Percentiles rank a stretch among this genome's conserved stretches.
These are phyloP conservation scores for Acmispon strigosus DNA, from an alignment of 306 rosid genomes.

Conservation along the genomic window DNA sequence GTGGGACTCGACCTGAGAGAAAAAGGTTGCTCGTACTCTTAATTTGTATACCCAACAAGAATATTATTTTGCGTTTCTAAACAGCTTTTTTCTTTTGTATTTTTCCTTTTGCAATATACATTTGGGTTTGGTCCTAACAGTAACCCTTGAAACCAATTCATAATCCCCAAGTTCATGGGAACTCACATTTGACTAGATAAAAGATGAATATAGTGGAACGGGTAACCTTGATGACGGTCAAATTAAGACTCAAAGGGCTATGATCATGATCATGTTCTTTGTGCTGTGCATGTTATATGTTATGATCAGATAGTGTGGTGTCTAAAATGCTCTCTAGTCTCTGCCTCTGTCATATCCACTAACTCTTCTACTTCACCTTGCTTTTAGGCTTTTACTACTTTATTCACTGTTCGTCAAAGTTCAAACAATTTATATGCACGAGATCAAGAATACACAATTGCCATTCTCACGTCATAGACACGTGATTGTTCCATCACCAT, in stretches of 20 bases:
- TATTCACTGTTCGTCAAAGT: slow-evolving; percentile 3
- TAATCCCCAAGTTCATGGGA: slow-evolving; percentile 33
- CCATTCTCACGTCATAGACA: slow-evolving; percentile 26
- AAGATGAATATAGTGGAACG: neutral
- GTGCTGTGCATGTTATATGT: slow-evolving; percentile 18
- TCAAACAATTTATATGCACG: neutral
- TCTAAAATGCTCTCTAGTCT: neutral
- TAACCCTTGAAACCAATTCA: slow-evolving; percentile 13
- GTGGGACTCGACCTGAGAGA: slow-evolving; percentile 12
- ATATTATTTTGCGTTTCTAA: neutral
- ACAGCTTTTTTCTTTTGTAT: slow-evolving; percentile 1
- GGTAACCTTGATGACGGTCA: slow-evolving; percentile 16
- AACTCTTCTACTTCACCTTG: slow-evolving; percentile 1
- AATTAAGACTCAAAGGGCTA: slow-evolving; percentile 4
- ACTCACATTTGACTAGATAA: slow-evolving; percentile 31
- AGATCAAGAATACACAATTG: neutral
- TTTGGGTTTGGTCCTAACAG: slow-evolving; percentile 15
- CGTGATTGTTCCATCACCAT: slow-evolving; percentile 40
- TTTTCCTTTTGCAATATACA: neutral
- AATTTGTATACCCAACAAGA: slow-evolving; percentile 10
- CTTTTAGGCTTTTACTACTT: slow-evolving; percentile 27
- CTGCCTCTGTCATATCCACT: slow-evolving; percentile 21
- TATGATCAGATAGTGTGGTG: slow-evolving; percentile 20
- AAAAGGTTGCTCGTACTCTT: slow-evolving; percentile 8
- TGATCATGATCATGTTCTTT: slow-evolving; percentile 10